These are phyloP conservation scores for Wickerhamomyces hampshirensis DNA, from an alignment of 805 yeast species.

Conservation along the genomic window DNA sequence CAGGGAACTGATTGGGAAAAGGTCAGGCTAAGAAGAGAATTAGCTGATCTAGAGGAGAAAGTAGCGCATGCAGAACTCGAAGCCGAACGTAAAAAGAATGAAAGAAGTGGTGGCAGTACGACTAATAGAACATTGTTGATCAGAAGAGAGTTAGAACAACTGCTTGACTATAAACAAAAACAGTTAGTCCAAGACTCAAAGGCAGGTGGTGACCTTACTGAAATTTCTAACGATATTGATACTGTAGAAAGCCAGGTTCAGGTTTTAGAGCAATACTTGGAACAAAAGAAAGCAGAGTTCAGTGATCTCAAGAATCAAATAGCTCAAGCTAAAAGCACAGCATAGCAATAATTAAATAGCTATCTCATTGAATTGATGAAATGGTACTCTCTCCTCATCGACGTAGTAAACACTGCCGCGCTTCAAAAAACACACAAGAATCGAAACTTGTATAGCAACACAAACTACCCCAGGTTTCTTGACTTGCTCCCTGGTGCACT, in stretches of 20 bases:
- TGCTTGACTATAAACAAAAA: constrained; percentile 71
- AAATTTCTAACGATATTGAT: constrained; percentile 57
- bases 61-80: constrained; percentile 52
- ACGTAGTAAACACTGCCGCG: too few species aligned
- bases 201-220: constrained; percentile 34
- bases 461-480: too few species aligned
- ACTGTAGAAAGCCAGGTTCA: constrained; percentile 73
- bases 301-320: constrained; percentile 41
- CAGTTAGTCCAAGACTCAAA: constrained; percentile 40
- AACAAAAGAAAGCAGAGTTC: constrained; percentile 57
- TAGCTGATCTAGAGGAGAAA: constrained; percentile 67
- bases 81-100: constrained; percentile 33
- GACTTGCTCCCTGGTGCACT: too few species aligned
- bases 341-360: too few species aligned
- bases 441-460: too few species aligned
- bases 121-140: constrained; percentile 28
- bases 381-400: too few species aligned
- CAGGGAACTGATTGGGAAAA: constrained; percentile 90
- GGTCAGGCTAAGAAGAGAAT: constrained; percentile 73
- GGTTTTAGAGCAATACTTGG: constrained; percentile 64
- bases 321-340: constrained; percentile 15
- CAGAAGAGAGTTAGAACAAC: constrained; percentile 71
- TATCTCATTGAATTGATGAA: too few species aligned
- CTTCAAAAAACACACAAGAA: too few species aligned
- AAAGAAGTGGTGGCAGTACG: constrained; percentile 23